These are phyloP conservation scores for Neopestalotiopsis clavispora DNA, from an alignment of 2,329 filamentous ascomycete genomes.

Conservation along the genomic window DNA sequence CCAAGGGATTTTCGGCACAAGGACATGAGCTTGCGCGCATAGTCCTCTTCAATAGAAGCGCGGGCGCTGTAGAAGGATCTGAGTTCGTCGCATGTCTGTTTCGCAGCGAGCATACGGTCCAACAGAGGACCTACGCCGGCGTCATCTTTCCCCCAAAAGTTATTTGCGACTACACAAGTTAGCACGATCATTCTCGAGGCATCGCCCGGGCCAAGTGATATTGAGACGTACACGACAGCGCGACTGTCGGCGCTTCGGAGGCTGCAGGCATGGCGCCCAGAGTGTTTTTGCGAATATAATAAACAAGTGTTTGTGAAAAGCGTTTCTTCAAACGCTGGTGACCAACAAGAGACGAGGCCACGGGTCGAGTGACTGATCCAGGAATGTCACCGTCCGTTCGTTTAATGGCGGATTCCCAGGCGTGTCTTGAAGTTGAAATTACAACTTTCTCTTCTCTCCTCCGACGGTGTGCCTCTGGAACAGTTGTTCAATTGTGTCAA, in stretches of 20 bases:
- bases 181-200: slow-evolving; percentile 22
- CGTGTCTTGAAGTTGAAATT: slow-evolving; percentile 9
- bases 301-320: not conserved
- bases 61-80: slow-evolving; percentile 90
- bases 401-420: slow-evolving; percentile 1
- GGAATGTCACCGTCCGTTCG: slow-evolving; percentile 6
- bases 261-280: slow-evolving; percentile 23
- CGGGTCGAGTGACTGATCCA: not conserved
- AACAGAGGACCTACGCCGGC: slow-evolving; percentile 90
- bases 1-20: slow-evolving; percentile 88
- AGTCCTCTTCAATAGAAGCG: slow-evolving; percentile 95
- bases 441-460: not conserved
- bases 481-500: not conserved
- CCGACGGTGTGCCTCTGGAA: not conserved
- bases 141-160: slow-evolving; percentile 99
- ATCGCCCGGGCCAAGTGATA: not conserved
- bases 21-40: slow-evolving; percentile 84
- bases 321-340: not conserved
- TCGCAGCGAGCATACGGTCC: slow-evolving; percentile 92
- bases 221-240: slow-evolving; percentile 57
- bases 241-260: slow-evolving; percentile 66
- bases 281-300: not conserved
- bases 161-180: slow-evolving; percentile 80
- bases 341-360: not conserved
- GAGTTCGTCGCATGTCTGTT: slow-evolving; percentile 92